These are phyloP conservation scores for Didymella pinodella DNA, from an alignment of 2,329 filamentous ascomycete species.

Conservation along the genomic window DNA sequence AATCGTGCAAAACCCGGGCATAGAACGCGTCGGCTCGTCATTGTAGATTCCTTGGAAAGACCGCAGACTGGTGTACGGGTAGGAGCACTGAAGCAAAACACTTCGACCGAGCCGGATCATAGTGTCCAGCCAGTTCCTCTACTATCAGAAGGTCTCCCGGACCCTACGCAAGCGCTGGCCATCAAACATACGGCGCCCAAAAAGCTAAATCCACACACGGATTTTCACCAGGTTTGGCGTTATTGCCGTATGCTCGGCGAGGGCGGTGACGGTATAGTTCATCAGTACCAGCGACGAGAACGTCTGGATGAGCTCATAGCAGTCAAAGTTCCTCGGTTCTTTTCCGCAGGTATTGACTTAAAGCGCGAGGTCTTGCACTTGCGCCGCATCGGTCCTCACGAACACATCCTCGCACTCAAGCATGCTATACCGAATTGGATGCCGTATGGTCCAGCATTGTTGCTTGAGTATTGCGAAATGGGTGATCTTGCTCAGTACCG, in stretches of 20 bases:
- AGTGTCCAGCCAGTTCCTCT: neutral
- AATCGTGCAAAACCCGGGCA: neutral
- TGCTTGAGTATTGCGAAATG: constrained; percentile 29
- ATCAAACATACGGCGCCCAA: neutral
- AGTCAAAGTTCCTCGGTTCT: constrained; percentile 4
- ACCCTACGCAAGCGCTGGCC: neutral
- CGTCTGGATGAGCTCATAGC: constrained; percentile 1
- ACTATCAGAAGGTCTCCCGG: neutral
- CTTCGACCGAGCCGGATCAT: neutral
- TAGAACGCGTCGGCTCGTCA: neutral
- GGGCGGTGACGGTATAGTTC: constrained; percentile 24
- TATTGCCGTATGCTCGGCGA: constrained; percentile 10
- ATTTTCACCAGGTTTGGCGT: constrained; percentile 1
- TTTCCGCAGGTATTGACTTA: neutral
- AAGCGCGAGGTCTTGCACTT: constrained; percentile 3
- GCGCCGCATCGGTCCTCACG: neutral
- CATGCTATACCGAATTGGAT: constrained; percentile 8
- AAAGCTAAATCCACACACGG: neutral
- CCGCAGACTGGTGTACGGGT: neutral
- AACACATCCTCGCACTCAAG: constrained; percentile 11
- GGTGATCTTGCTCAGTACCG: constrained; percentile 27
- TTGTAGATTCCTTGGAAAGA: too few relatives aligned
- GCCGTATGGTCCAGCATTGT: constrained; percentile 27
- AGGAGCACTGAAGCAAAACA: neutral
- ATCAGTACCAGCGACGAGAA: constrained; percentile 4